Evolutionary conservation across 345 rosid species (phyloP).

Genomic region (Cardiospermum halicacabum): DNA sequence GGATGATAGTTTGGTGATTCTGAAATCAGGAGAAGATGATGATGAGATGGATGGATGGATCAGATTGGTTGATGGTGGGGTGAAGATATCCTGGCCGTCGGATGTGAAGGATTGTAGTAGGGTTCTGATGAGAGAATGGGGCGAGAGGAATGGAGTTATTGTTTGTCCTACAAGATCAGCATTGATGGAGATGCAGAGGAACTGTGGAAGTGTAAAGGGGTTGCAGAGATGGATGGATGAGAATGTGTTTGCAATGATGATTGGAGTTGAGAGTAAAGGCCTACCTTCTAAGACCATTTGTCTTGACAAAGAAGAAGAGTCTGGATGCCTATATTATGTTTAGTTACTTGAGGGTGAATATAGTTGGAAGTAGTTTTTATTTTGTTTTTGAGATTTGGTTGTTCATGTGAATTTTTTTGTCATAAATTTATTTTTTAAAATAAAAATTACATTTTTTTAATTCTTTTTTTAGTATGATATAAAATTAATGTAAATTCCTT

Average conservation of each 20-base stretch:
- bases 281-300: too few species aligned
- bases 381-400: too few species aligned
- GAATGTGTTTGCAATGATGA: background rate
- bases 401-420: too few species aligned
- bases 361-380: too few species aligned
- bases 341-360: too few species aligned
- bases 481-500: too few species aligned
- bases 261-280: too few species aligned
- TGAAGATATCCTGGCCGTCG: background rate
- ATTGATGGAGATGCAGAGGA: background rate
- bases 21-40: background rate
- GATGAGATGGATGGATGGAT: background rate
- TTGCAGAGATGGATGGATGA: conserved; percentile 10
- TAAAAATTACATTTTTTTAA: too few species aligned
- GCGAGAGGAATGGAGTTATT: background rate
- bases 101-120: background rate
- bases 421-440: too few species aligned
- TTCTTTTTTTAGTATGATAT: too few species aligned
- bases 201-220: background rate
- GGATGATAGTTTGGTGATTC: background rate
- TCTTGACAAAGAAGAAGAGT: background rate
- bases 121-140: conserved; percentile 1
- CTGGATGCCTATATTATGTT: background rate
- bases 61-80: background rate
- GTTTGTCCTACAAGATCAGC: conserved; percentile 4